Evolutionary conservation across 139 green algal genomes (phyloP).

Genomic region (Gonium pectorale): DNA sequence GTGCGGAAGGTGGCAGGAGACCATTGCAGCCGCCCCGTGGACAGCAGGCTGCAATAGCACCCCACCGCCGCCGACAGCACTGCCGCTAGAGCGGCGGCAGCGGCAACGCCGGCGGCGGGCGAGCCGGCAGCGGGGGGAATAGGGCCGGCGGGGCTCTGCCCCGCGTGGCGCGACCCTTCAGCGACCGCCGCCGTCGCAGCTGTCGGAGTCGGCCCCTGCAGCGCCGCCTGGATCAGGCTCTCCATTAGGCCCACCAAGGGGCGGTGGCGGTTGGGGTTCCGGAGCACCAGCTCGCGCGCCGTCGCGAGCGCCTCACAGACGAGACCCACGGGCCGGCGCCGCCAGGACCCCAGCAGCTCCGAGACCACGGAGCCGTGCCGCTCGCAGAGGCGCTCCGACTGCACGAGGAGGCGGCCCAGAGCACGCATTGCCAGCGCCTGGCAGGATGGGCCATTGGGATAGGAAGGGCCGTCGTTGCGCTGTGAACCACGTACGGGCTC

Average conservation of each 20-base stretch:
- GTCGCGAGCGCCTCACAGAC: constrained; percentile 3
- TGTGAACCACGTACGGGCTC: too few relatives aligned
- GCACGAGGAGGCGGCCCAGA: constrained; percentile 12
- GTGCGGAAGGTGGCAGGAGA: background rate
- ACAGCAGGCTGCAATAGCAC: constrained; percentile 12
- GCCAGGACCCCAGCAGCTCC: background rate
- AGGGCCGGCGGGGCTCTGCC: too few relatives aligned
- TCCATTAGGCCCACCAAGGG: background rate
- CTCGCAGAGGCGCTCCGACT: background rate
- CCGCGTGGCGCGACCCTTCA: too few relatives aligned
- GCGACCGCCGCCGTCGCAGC: too few relatives aligned
- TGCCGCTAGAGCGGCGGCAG: background rate
- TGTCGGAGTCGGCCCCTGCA: background rate
- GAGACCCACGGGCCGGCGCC: constrained; percentile 1
- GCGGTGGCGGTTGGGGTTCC: constrained; percentile 26
- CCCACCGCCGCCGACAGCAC: background rate
- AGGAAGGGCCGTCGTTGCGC: too few relatives aligned
- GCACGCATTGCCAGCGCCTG: constrained; percentile 9
- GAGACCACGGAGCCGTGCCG: background rate
- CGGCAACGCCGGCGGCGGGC: too few relatives aligned
- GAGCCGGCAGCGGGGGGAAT: too few relatives aligned
- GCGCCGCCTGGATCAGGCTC: background rate
- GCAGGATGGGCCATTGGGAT: too few relatives aligned
- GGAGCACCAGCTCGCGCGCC: background rate
- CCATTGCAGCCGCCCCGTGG: constrained; percentile 30